Percentiles rank a stretch among this genome's conserved stretches.
phyloP scores from a whole-genome alignment of 805 yeast species.

The Sugiyamaella floridensis region DNA sequence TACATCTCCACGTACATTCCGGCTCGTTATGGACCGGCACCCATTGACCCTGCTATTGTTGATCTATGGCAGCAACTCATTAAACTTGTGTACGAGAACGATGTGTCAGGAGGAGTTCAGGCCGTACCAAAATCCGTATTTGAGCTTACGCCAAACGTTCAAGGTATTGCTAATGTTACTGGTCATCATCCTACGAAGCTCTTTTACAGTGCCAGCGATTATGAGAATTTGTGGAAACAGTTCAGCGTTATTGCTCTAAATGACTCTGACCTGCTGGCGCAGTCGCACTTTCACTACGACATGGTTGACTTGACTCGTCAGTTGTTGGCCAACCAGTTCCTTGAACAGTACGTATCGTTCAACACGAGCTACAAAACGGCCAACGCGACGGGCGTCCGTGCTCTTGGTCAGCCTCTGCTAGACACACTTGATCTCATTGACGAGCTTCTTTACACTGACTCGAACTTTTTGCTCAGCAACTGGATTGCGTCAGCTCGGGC shows the following conservation, averaged over 20 bases:
- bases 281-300: slow-evolving; percentile 11
- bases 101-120: slow-evolving; percentile 3
- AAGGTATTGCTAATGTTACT: slow-evolving; percentile 6
- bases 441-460: slow-evolving; percentile 10
- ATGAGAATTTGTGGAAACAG: slow-evolving; percentile 7
- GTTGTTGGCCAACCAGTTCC: slow-evolving; percentile 12
- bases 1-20: slow-evolving; percentile 4
- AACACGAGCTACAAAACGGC: background rate
- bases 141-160: slow-evolving; percentile 8
- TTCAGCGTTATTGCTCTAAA: background rate
- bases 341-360: slow-evolving; percentile 6
- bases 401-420: background rate
- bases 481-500: slow-evolving; percentile 10
- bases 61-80: slow-evolving; percentile 8
- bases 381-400: background rate
- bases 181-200: slow-evolving; percentile 10
- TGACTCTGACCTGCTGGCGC: background rate
- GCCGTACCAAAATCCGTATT: slow-evolving; percentile 9
- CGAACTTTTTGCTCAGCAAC: slow-evolving; percentile 7
- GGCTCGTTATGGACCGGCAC: slow-evolving; percentile 11
- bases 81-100: slow-evolving; percentile 12
- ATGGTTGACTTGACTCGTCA: slow-evolving; percentile 15
- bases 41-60: slow-evolving; percentile 2
- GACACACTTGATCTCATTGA: slow-evolving; percentile 8
- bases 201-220: slow-evolving; percentile 6